A percentile compares a stretch with the other conserved stretches of the same genome.
Conservation (phyloP, 139 green algal genomes). For the Micractinium sp. region DNA sequence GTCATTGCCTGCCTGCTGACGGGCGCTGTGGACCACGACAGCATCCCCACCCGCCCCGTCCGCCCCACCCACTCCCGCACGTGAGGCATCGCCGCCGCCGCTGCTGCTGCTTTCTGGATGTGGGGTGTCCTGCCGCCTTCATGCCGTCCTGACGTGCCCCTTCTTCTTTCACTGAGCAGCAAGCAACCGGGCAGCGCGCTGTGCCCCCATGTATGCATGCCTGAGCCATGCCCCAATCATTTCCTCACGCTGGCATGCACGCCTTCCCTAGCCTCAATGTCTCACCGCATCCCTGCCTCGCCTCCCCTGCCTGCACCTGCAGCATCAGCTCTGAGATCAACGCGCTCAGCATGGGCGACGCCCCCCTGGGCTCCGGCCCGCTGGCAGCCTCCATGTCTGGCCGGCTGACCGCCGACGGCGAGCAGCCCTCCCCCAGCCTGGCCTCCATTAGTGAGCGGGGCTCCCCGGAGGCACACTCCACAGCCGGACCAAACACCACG, state of each 20-base stretch:
- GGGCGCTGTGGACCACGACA: slow-evolving; percentile 30
- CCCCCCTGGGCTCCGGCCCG: slow-evolving; percentile 9
- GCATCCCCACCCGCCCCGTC: slow-evolving; percentile 32
- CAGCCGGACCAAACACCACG: neutral
- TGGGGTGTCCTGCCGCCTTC: neutral
- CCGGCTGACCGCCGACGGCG: neutral
- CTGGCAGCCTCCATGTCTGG: neutral
- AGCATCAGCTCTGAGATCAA: slow-evolving; percentile 31
- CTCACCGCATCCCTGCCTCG: neutral
- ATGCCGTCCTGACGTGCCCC: neutral
- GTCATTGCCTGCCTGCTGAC: slow-evolving; percentile 67
- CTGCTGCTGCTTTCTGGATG: neutral
- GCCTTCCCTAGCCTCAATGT: neutral
- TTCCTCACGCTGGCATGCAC: neutral
- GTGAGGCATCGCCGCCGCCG: neutral
- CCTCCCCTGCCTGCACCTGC: neutral
- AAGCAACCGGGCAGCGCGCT: neutral
- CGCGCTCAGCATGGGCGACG: slow-evolving; percentile 1
- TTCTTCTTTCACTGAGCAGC: neutral
- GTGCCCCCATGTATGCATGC: too few species aligned
- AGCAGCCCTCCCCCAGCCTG: slow-evolving; percentile 27
- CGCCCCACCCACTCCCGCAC: slow-evolving; percentile 57
- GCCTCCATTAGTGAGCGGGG: slow-evolving; percentile 6
- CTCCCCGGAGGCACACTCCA: neutral
- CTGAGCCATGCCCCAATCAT: too few species aligned